Evolutionary conservation across 345 rosid species (phyloP).

Genomic region (Euphorbia pulcherrima): DNA sequence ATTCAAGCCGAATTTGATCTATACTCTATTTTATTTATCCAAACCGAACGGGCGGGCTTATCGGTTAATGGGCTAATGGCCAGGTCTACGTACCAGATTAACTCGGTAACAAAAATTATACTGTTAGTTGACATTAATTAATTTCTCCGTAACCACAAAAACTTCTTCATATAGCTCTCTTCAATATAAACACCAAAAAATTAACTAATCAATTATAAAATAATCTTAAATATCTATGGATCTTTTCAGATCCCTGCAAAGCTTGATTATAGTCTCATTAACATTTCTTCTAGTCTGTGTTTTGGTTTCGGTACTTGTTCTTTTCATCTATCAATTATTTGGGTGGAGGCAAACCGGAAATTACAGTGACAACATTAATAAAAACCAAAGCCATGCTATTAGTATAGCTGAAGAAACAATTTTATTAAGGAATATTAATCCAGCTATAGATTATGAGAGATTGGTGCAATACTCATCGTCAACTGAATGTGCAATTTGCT

Average conservation of each 20-base stretch:
- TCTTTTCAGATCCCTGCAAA: not conserved
- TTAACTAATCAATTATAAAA: not conserved
- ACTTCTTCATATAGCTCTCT: too few relatives aligned
- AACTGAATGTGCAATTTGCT: conserved; percentile 16
- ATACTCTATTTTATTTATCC: too few relatives aligned
- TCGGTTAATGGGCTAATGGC: too few relatives aligned
- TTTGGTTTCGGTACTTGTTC: not conserved
- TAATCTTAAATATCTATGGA: not conserved
- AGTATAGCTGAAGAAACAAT: too few relatives aligned
- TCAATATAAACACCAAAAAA: not conserved
- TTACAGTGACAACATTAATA: not conserved
- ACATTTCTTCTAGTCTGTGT: conserved; percentile 1
- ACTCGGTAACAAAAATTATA: too few relatives aligned
- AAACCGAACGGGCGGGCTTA: too few relatives aligned
- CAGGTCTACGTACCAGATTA: too few relatives aligned
- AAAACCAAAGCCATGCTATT: not conserved
- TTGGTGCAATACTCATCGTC: not conserved
- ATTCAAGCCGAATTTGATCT: too few relatives aligned
- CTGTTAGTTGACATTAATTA: too few relatives aligned
- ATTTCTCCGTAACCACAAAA: too few relatives aligned
- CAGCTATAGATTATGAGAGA: not conserved
- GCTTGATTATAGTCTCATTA: not conserved
- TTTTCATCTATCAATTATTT: not conserved
- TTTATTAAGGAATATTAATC: too few relatives aligned
- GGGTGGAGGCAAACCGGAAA: not conserved